Evolutionary conservation across 768 basidiomycete species (phyloP).

Genomic region (Agrocybe pediades): DNA sequence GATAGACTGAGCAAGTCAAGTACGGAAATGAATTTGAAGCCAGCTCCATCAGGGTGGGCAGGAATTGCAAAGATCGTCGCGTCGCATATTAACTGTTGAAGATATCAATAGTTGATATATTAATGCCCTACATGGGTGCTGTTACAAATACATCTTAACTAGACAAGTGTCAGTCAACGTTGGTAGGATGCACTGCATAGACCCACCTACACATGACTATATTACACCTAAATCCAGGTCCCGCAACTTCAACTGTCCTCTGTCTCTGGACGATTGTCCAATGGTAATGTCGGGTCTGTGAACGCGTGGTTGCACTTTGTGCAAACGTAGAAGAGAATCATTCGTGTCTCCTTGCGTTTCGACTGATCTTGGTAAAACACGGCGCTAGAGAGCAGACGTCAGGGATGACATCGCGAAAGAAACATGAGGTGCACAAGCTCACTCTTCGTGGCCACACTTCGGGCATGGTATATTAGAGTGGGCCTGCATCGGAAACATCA

Average conservation of each 20-base stretch:
- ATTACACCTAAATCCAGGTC: too few relatives aligned
- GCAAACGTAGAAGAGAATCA: slow-evolving; percentile 93
- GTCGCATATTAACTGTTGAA: too few relatives aligned
- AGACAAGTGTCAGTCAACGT: too few relatives aligned
- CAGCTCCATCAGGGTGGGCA: too few relatives aligned
- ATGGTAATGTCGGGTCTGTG: slow-evolving; percentile 64
- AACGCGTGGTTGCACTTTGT: slow-evolving; percentile 79
- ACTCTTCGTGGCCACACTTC: slow-evolving; percentile 82
- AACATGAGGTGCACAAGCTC: slow-evolving; percentile 27
- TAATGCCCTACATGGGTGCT: too few relatives aligned
- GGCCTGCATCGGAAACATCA: slow-evolving; percentile 48
- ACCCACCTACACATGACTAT: too few relatives aligned
- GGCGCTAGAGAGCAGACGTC: slow-evolving; percentile 51
- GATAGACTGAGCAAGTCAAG: too few relatives aligned
- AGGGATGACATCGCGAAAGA: not conserved
- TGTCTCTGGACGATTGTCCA: slow-evolving; percentile 38
- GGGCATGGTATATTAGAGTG: slow-evolving; percentile 87
- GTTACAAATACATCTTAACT: too few relatives aligned
- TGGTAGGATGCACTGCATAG: too few relatives aligned
- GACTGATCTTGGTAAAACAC: slow-evolving; percentile 98
- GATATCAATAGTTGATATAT: too few relatives aligned
- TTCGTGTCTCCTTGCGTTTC: slow-evolving; percentile 92
- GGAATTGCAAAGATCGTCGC: too few relatives aligned
- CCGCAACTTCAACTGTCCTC: slow-evolving; percentile 5
- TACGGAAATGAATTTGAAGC: too few relatives aligned